Conservation (phyloP, 164 flowering plant species). For the Magnolia changhungtana region DNA sequence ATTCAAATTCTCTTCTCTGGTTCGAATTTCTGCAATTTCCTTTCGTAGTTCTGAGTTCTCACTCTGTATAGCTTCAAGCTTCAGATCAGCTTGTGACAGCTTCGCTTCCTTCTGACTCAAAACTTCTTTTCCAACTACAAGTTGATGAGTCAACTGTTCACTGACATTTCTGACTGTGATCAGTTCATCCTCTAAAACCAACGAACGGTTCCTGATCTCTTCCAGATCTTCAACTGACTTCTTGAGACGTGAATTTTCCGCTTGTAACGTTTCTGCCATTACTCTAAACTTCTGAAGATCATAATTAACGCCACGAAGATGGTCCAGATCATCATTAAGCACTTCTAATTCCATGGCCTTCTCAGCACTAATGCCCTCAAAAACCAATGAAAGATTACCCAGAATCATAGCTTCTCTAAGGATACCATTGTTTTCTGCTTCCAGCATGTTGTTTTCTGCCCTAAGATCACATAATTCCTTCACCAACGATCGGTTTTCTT, state of each 20-base stretch:
- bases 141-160: slow-evolving; percentile 36
- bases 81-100: slow-evolving; percentile 40
- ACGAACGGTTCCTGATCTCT: background rate
- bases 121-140: slow-evolving; percentile 28
- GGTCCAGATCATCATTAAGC: slow-evolving; percentile 36
- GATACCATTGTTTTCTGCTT: slow-evolving; percentile 43
- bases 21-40: slow-evolving; percentile 41
- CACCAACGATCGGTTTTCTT: slow-evolving; percentile 39
- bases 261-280: slow-evolving; percentile 36
- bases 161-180: slow-evolving; percentile 30
- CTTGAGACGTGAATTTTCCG: slow-evolving; percentile 43
- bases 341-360: slow-evolving; percentile 38
- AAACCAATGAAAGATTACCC: slow-evolving; percentile 45
- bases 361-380: slow-evolving; percentile 45
- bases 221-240: slow-evolving; percentile 36
- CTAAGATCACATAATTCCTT: slow-evolving; percentile 37
- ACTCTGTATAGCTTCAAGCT: slow-evolving; percentile 35
- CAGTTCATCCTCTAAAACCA: slow-evolving; percentile 34
- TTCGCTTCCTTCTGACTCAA: slow-evolving; percentile 44
- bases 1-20: slow-evolving; percentile 46
- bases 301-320: slow-evolving; percentile 31
- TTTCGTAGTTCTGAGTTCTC: slow-evolving; percentile 34
- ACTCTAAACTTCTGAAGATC: slow-evolving; percentile 31
- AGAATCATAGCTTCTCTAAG: slow-evolving; percentile 41
- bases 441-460: slow-evolving; percentile 43